Conservation (phyloP, 2,329 filamentous ascomycete species). For the Microsporum ferrugineum region DNA sequence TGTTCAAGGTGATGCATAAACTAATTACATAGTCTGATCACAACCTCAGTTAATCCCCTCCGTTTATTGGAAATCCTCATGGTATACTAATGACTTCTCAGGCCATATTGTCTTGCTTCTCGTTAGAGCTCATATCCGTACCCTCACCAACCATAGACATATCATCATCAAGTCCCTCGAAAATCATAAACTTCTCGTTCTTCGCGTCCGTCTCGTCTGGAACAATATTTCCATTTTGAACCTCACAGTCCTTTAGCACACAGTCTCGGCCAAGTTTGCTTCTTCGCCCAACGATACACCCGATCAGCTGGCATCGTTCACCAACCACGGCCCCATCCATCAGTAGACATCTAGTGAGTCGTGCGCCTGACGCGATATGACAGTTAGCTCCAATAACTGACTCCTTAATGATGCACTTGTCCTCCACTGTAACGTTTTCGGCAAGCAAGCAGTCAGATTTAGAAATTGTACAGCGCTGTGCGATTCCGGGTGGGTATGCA, state of each 20-base stretch:
- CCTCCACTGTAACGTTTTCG: conserved; percentile 79
- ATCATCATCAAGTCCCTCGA: conserved; percentile 35
- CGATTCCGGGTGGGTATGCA: conserved; percentile 70
- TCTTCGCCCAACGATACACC: conserved; percentile 72
- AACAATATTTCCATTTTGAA: conserved; percentile 73
- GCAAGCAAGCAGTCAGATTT: conserved; percentile 71
- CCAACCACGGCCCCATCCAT: conserved; percentile 88
- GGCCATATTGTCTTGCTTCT: neutral
- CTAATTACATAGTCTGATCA: neutral
- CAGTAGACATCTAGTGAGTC: conserved; percentile 73
- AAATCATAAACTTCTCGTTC: conserved; percentile 51
- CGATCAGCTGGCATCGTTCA: conserved; percentile 71
- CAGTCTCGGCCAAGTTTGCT: conserved; percentile 72
- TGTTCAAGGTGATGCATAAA: neutral
- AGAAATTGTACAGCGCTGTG: conserved; percentile 68
- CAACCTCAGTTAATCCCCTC: too few relatives aligned
- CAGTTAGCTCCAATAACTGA: conserved; percentile 78
- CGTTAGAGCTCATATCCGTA: conserved; percentile 13
- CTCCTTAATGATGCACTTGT: conserved; percentile 86
- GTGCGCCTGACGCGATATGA: conserved; percentile 73
- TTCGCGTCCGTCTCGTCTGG: conserved; percentile 62
- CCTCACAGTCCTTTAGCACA: conserved; percentile 77
- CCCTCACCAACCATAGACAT: conserved; percentile 18
- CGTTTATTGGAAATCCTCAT: too few relatives aligned
- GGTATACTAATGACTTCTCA: neutral